Evolutionary conservation across 805 yeast species (phyloP).

Genomic region (Kurtzmaniella cleridarum): DNA sequence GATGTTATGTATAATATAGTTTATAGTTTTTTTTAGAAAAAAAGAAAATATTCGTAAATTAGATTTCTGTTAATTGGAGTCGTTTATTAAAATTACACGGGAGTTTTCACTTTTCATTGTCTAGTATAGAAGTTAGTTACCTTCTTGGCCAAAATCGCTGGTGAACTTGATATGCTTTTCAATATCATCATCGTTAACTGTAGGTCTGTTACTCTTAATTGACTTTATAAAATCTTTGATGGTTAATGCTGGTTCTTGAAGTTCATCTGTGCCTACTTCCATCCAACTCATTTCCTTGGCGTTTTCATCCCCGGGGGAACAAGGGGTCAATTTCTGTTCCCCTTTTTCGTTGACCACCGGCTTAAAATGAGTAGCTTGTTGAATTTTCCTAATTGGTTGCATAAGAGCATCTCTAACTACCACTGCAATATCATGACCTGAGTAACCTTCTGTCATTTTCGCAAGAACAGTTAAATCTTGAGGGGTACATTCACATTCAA

Average conservation of each 20-base stretch:
- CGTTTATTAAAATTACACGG: too few relatives aligned
- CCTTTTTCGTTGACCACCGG: slow-evolving; percentile 42
- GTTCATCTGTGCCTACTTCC: slow-evolving; percentile 82
- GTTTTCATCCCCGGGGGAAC: slow-evolving; percentile 91
- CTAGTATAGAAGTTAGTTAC: slow-evolving; percentile 45
- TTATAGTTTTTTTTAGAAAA: too few relatives aligned
- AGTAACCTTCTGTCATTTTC: slow-evolving; percentile 93
- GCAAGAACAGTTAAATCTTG: slow-evolving; percentile 77
- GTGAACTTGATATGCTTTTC: slow-evolving; percentile 83
- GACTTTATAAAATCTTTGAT: slow-evolving; percentile 92
- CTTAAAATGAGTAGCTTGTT: slow-evolving; percentile 92
- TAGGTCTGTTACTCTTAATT: slow-evolving; percentile 85
- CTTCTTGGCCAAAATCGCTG: slow-evolving; percentile 95
- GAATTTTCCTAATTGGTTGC: slow-evolving; percentile 96
- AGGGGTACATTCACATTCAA: slow-evolving; percentile 72
- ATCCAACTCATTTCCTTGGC: slow-evolving; percentile 93
- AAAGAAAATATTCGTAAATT: too few relatives aligned
- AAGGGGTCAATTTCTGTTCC: slow-evolving; percentile 64
- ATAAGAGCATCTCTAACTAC: slow-evolving; percentile 95
- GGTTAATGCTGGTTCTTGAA: slow-evolving; percentile 83
- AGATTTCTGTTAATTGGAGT: too few relatives aligned
- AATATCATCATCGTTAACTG: slow-evolving; percentile 84
- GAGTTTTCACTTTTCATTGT: not conserved
- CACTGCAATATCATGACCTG: slow-evolving; percentile 96
- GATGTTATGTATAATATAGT: too few relatives aligned